Evolutionary conservation across 257 asterid species (phyloP), one percentile per base, ranked within the genome.

Genomic region (Solanum chmielewskii): DNA sequence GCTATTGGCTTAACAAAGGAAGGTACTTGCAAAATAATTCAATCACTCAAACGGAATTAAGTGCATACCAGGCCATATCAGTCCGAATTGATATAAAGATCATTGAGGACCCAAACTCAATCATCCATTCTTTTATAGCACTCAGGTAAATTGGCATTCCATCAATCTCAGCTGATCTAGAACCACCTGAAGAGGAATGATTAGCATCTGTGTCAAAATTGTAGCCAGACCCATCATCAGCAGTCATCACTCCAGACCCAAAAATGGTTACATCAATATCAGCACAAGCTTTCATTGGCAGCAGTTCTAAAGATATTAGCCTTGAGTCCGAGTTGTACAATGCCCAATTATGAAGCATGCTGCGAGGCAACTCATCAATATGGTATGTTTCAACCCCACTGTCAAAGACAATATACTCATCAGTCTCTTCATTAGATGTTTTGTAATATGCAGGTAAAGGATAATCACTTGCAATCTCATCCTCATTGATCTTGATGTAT

Each of bases 191-290:
- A 83, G 87, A 85, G 73, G 95, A 91, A 82, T 90, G 88, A 86
- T 92, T 84, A 71, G 94, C 89, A 89, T 96, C 97, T 23, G 93
- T 90, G 47, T 97, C 99, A 88, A 91, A 89, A 88, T 75, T 89
- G 92, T 94, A 97, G 76, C 99, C 98, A 88, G 97, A 94, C 33
- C 98, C 98, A 93, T 97, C 99, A 91, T 94, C 99, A 83, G 91
- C 87, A 21, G 94, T 93, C 97, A 95, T 92, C 77, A 92, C 87
- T 56, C 99, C 99, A 3, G 99, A 97, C 77, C 99, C 98, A 89
- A 93, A 95, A 88, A 95, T 92, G 33, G 98, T 91, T 35, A 97
- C 98, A 89, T 97, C 99, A 64, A 97, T 94, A 59, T 95, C 98
- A 77, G 92, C 94, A 91, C 99, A 97, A 37, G 98, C 98, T 88